Evolutionary conservation across 176 grass and related monocot genomes (phyloP).

Genomic region (Aegilops bicornis): DNA sequence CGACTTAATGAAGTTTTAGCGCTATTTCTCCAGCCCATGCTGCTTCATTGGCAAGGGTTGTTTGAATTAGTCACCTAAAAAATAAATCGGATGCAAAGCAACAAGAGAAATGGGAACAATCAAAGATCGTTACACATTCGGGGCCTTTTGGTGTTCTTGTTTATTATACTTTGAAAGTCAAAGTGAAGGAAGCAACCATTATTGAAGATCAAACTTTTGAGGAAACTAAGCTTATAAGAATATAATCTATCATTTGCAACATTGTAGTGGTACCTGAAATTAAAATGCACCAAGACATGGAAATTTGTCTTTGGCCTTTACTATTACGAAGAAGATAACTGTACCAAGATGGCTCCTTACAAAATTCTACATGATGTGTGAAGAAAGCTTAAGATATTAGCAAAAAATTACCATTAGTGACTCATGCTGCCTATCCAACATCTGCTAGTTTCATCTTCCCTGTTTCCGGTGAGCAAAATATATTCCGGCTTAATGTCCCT

Average conservation of each 20-base stretch:
- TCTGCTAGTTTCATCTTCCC: conserved; percentile 80
- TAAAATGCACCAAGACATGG: neutral
- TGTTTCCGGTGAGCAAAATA: conserved; percentile 57
- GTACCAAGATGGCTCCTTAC: neutral
- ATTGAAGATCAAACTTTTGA: too few species aligned
- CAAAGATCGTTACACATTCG: too few species aligned
- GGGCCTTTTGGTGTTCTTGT: too few species aligned
- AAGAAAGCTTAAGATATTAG: neutral
- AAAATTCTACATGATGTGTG: too few species aligned
- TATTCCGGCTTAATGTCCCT: conserved; percentile 91
- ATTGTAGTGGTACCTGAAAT: neutral
- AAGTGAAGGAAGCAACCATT: too few species aligned
- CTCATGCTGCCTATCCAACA: conserved; percentile 75
- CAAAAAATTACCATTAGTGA: conserved; percentile 57
- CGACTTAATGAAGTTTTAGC: conserved; percentile 42
- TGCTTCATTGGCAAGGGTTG: too few species aligned
- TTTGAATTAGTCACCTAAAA: too few species aligned
- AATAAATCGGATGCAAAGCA: too few species aligned
- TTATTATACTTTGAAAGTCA: too few species aligned
- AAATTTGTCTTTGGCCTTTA: neutral
- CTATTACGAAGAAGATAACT: neutral
- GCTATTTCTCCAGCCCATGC: too few species aligned
- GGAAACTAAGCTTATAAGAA: neutral
- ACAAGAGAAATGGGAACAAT: too few species aligned
- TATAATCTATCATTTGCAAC: neutral